Evolutionary conservation across 495 filamentous ascomycete genomes (phyloP).

Genomic region (Thermothielavioides terrestris): DNA sequence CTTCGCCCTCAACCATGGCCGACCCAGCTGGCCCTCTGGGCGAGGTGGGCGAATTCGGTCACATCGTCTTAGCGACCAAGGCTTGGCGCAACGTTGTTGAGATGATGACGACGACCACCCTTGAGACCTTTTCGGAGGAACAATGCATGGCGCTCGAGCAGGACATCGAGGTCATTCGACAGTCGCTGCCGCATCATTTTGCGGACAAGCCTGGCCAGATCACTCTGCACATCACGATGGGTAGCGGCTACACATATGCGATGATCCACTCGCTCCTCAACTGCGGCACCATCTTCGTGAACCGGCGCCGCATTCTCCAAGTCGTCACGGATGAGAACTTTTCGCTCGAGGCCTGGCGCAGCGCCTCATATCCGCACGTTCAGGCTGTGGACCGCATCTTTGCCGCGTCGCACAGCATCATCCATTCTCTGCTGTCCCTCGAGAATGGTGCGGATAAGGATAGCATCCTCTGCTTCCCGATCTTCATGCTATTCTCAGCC

Average conservation of each 20-base stretch:
- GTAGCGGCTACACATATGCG: constrained; percentile 43
- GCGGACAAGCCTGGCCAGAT: constrained; percentile 44
- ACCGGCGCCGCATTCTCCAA: constrained; percentile 43
- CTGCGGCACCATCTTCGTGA: constrained; percentile 44
- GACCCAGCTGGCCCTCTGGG: constrained; percentile 25
- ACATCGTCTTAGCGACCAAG: constrained; percentile 44
- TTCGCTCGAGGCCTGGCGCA: constrained; percentile 38
- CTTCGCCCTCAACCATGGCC: constrained; percentile 26
- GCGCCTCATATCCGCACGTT: constrained; percentile 27
- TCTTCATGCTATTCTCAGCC: constrained; percentile 45
- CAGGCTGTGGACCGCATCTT: constrained; percentile 40
- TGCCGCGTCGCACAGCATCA: constrained; percentile 42
- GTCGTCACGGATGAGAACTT: constrained; percentile 39
- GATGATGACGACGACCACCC: constrained; percentile 41
- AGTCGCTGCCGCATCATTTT: constrained; percentile 38
- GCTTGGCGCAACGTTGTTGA: constrained; percentile 45
- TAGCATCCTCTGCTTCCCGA: constrained; percentile 39
- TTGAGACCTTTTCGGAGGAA: constrained; percentile 38
- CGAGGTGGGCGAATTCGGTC: constrained; percentile 44
- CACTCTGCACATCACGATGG: constrained; percentile 46
- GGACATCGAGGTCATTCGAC: constrained; percentile 38
- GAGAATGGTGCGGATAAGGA: constrained; percentile 43
- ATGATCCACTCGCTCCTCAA: constrained; percentile 45
- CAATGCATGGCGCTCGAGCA: constrained; percentile 35
- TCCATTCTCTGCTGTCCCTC: constrained; percentile 36